Base-by-base conservation (phyloP, 371 early-diverging fungal genomes). In the Mucor velutinosus region DNA sequence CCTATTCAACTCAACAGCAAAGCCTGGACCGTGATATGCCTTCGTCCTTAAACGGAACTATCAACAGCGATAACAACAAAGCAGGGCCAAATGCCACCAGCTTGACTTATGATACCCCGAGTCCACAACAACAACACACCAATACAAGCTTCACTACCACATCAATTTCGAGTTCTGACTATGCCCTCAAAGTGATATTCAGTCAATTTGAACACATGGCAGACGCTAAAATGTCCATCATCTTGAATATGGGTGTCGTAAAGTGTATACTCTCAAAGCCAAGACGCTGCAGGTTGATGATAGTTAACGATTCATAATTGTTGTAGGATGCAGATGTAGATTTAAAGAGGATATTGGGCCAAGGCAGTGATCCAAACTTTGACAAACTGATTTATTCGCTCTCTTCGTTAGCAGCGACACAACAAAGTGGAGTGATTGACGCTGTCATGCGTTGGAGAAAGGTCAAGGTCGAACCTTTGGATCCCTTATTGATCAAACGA, bases 361-460 rank as follows among this genome's bases (percentile, higher is more conserved):
- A 80, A n/a, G 97, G 93, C 17, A 86, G 79, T 1, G 95, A 97
- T 76, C 77, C 83, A 3, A 74, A 80, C 14, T 94, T 98, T 69
- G 97, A 97, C 77, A 90, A 90, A 30, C 75, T 94, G 0, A 76
- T 96, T 35, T 83, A 83, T 25, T 90, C 94, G 0, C 74, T 98
- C 5, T 94, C 94, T 1, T 86, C 89, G n/a, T 75, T 95, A 33
- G 93, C 96, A 19, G 85, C 89, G 30, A 92, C 92, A 66, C 91
- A 94, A 62, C 94, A 96, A 32, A 93, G 90, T 53, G 87, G 92
- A 4, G 91, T 98, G 29, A 94, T 97, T 53, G 98, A 97, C 76
- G 80, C 90, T 35, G 87, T 98, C 17, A 93, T 97, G 89, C 80
- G 89, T 1, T 97, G 98, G 97, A 85, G 95, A 62, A 91, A 93